Conservation (phyloP, 768 basidiomycete genomes). For the Plicaturopsis crispa region DNA sequence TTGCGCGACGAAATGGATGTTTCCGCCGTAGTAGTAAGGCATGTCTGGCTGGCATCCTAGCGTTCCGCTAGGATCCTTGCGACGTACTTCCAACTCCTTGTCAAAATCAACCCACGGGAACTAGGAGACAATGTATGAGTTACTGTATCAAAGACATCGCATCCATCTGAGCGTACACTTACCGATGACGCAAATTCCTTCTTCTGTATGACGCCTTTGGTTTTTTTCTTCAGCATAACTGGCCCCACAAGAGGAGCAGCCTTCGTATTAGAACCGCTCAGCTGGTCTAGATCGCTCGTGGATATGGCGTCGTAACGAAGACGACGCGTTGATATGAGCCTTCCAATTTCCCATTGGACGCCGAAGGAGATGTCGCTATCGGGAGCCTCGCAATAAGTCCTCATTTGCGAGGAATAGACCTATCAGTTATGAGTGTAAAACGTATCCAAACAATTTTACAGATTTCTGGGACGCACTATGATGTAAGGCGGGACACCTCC, state of each 20-base stretch:
- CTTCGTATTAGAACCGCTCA: slow-evolving; percentile 17
- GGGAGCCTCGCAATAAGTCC: too few species aligned
- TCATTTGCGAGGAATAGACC: too few species aligned
- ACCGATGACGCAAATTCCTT: too few species aligned
- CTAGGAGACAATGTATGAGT: too few species aligned
- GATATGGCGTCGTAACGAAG: slow-evolving; percentile 17
- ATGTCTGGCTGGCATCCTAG: slow-evolving; percentile 18
- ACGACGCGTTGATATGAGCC: slow-evolving; percentile 15
- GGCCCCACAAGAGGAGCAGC: slow-evolving; percentile 16
- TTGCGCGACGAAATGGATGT: slow-evolving; percentile 28
- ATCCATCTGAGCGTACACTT: too few species aligned
- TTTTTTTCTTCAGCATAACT: slow-evolving; percentile 11
- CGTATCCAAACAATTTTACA: too few species aligned
- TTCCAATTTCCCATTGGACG: slow-evolving; percentile 33
- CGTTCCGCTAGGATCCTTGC: slow-evolving; percentile 1
- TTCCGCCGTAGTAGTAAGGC: slow-evolving; percentile 33
- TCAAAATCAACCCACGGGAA: slow-evolving; percentile 37
- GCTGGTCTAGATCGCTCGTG: slow-evolving; percentile 12
- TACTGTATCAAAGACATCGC: too few species aligned
- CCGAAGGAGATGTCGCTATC: slow-evolving; percentile 17
- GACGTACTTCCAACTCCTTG: slow-evolving; percentile 18
- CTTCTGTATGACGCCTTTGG: too few species aligned
- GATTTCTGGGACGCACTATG: too few species aligned
- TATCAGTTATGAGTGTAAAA: too few species aligned
- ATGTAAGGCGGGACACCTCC: too few species aligned